A percentile compares a stretch with the other conserved stretches of the same genome.
These are phyloP conservation scores for Candida nonsorbophila DNA, from an alignment of 805 yeast genomes.

Conservation along the genomic window DNA sequence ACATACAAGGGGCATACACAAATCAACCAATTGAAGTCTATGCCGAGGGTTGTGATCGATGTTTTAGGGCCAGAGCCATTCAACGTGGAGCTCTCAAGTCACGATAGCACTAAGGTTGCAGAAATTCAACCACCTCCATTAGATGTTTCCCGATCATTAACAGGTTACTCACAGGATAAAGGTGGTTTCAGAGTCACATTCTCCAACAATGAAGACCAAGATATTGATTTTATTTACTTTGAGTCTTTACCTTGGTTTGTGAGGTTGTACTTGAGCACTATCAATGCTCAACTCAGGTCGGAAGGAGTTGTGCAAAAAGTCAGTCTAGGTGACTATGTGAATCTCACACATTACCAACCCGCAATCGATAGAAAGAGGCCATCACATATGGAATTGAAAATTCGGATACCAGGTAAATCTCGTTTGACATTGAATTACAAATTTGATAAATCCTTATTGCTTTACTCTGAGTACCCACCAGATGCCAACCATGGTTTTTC, in stretches of 20 bases:
- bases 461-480: constrained; percentile 94
- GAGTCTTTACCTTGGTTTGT: constrained; percentile 93
- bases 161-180: constrained; percentile 86
- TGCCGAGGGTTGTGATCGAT: constrained; percentile 1
- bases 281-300: constrained; percentile 33
- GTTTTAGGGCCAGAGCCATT: constrained; percentile 35
- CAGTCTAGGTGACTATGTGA: constrained; percentile 27
- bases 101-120: constrained; percentile 37
- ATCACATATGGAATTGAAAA: constrained; percentile 67
- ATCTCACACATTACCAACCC: constrained; percentile 60
- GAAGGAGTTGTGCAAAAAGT: constrained; percentile 11
- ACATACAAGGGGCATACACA: constrained; percentile 8
- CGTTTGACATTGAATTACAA: constrained; percentile 61
- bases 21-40: constrained; percentile 5
- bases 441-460: constrained; percentile 82
- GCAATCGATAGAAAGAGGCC: constrained; percentile 80
- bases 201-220: constrained; percentile 53
- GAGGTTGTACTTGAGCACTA: constrained; percentile 72
- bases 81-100: constrained; percentile 29
- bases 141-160: constrained; percentile 73
- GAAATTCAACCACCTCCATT: constrained; percentile 49
- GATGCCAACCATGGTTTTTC: constrained; percentile 98
- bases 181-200: constrained; percentile 85
- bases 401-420: constrained; percentile 60
- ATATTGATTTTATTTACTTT: constrained; percentile 54